Evolutionary conservation across 306 rosid species (phyloP).

Genomic region (Ziziphus jujuba): DNA sequence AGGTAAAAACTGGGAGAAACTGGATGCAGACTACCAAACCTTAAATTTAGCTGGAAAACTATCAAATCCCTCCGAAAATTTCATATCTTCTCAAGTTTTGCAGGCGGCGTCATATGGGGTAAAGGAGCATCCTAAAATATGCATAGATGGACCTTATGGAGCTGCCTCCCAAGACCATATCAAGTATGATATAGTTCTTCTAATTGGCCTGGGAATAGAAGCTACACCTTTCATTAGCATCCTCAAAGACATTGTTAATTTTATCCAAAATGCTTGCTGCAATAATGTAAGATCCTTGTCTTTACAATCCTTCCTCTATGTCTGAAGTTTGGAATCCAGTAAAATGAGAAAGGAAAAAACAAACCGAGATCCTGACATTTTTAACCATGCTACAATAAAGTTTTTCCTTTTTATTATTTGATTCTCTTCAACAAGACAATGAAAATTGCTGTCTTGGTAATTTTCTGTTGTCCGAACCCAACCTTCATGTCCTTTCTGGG

Average conservation of each 20-base stretch:
- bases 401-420: too few relatives aligned
- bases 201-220: conserved; percentile 88
- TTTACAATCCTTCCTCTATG: neutral
- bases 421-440: too few relatives aligned
- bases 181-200: conserved; percentile 68
- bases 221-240: conserved; percentile 91
- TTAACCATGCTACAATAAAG: too few relatives aligned
- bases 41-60: neutral
- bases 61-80: neutral
- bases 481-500: too few relatives aligned
- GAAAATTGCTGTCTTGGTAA: too few relatives aligned
- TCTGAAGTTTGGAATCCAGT: neutral
- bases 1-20: conserved; percentile 37
- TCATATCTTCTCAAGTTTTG: conserved; percentile 13
- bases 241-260: conserved; percentile 66
- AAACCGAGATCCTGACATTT: too few relatives aligned
- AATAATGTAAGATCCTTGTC: conserved; percentile 40
- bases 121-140: conserved; percentile 56
- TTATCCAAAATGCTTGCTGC: conserved; percentile 26
- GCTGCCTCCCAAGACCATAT: conserved; percentile 86
- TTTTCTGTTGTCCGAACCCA: too few relatives aligned
- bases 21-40: neutral
- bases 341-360: too few relatives aligned
- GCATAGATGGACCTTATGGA: conserved; percentile 90
- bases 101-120: conserved; percentile 49